phyloP scores from a whole-genome alignment of 352 stramenopile genomes.

The Pythium vanterpoolii region DNA sequence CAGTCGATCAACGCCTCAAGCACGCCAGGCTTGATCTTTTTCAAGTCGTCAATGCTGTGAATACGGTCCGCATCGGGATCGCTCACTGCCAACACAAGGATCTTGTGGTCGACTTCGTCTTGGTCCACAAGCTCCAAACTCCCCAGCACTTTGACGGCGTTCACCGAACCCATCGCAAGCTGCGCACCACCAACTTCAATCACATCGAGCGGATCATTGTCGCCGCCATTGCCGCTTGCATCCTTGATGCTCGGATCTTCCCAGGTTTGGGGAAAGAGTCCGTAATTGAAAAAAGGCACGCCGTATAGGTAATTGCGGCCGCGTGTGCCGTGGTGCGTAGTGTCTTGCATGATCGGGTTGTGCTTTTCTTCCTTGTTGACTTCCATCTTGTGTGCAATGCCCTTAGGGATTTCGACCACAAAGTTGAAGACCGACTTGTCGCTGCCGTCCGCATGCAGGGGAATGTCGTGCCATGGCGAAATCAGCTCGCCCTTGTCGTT shows the following conservation, averaged over 20 bases:
- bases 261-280: conserved; percentile 98
- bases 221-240: conserved; percentile 88
- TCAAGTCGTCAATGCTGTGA: conserved; percentile 87
- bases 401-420: conserved; percentile 98
- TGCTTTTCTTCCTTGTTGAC: conserved; percentile 92
- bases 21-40: conserved; percentile 89
- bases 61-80: conserved; percentile 89
- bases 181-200: conserved; percentile 94
- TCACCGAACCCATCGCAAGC: conserved; percentile 94
- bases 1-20: conserved; percentile 91
- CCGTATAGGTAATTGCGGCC: conserved; percentile 97
- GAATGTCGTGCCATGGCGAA: conserved; percentile 98
- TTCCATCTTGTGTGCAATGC: conserved; percentile 98
- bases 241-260: conserved; percentile 93
- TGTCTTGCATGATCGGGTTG: conserved; percentile 99
- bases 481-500: conserved; percentile 72
- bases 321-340: conserved; percentile 93
- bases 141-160: conserved; percentile 96
- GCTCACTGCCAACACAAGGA: conserved; percentile 91
- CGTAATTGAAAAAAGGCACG: conserved; percentile 99
- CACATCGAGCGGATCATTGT: conserved; percentile 99
- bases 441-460: conserved; percentile 74
- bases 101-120: conserved; percentile 99
- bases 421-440: conserved; percentile 87
- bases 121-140: conserved; percentile 98